These are phyloP conservation scores for Zygotorulaspora florentina DNA, from an alignment of 805 yeast genomes.

Conservation along the genomic window DNA sequence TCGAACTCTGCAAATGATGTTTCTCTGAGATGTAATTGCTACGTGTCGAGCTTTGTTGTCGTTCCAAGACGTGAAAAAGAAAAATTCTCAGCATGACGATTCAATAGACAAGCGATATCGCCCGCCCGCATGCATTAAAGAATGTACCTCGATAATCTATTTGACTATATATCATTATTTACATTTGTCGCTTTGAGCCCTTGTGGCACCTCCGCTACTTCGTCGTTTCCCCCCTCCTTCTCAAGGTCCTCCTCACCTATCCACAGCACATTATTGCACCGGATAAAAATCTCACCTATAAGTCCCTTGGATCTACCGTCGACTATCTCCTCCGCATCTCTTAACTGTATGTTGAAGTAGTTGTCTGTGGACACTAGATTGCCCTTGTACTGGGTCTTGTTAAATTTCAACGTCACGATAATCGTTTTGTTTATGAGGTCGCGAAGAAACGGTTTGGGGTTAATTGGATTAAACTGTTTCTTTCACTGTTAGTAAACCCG, in stretches of 20 bases:
- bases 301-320: slow-evolving; percentile 46
- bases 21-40: no score
- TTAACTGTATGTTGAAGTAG: slow-evolving; percentile 84
- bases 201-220: not conserved
- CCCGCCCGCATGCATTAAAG: no score
- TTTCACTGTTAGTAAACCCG: slow-evolving; percentile 14
- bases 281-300: slow-evolving; percentile 74
- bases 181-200: not conserved
- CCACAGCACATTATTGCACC: slow-evolving; percentile 85
- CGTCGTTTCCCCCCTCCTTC: not conserved
- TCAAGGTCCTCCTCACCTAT: slow-evolving; percentile 13
- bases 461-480: slow-evolving; percentile 52
- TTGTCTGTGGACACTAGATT: slow-evolving; percentile 74
- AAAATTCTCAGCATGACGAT: not conserved
- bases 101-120: no score
- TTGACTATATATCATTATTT: not conserved
- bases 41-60: no score
- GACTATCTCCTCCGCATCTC: slow-evolving; percentile 52
- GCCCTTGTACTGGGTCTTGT: slow-evolving; percentile 83
- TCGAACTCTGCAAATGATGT: no score
- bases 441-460: slow-evolving; percentile 87
- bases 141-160: no score
- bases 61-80: not conserved
- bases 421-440: slow-evolving; percentile 69
- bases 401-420: slow-evolving; percentile 83